Conservation (phyloP, 805 yeast species). For the Ogataea glucozyma region DNA sequence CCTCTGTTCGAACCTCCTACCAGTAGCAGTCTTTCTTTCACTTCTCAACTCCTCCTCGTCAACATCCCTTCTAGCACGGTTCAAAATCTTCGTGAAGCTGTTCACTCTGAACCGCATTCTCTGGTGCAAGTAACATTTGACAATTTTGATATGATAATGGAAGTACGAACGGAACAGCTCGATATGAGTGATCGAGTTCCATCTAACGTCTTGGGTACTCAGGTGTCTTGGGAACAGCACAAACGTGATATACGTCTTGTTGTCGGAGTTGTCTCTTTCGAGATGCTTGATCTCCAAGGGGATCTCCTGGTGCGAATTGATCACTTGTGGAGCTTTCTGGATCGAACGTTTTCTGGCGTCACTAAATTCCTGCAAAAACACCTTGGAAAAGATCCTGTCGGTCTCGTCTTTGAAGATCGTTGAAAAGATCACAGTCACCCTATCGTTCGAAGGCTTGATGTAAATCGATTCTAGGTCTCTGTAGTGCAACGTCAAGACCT, state of each 20-base stretch:
- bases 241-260: constrained; percentile 54
- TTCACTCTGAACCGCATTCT: constrained; percentile 96
- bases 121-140: constrained; percentile 97
- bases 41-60: constrained; percentile 59
- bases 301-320: constrained; percentile 86
- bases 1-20: constrained; percentile 58
- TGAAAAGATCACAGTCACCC: constrained; percentile 95
- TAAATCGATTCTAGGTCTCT: constrained; percentile 92
- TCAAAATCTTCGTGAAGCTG: constrained; percentile 90
- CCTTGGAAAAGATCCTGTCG: constrained; percentile 87
- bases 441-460: constrained; percentile 88
- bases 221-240: constrained; percentile 84
- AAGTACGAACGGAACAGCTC: constrained; percentile 93
- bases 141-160: constrained; percentile 98
- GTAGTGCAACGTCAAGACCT: constrained; percentile 71
- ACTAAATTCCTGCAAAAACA: constrained; percentile 88
- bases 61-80: constrained; percentile 94
- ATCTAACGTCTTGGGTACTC: constrained; percentile 59
- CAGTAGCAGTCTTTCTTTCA: constrained; percentile 68
- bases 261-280: constrained; percentile 37
- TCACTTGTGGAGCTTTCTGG: constrained; percentile 97
- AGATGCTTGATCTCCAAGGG: constrained; percentile 77
- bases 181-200: constrained; percentile 87
- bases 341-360: constrained; percentile 95
- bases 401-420: constrained; percentile 96